Percentiles rank a stretch among this genome's conserved stretches.
These are phyloP conservation scores for Fusarium nodosum DNA, from an alignment of 2,329 filamentous ascomycete genomes.

Conservation along the genomic window DNA sequence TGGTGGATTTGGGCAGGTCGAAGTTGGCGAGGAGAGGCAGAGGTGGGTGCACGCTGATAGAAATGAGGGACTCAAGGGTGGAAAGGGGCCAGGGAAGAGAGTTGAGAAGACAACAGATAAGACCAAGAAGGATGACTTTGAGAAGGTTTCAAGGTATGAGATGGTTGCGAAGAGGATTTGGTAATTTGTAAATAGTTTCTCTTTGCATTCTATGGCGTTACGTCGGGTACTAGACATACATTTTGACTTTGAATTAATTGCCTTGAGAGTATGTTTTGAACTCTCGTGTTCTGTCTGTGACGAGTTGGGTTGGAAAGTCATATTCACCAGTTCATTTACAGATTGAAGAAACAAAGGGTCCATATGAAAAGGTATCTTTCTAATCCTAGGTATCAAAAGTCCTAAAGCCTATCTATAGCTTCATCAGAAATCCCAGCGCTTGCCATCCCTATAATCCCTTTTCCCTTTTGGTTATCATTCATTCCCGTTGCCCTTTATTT, in stretches of 20 bases:
- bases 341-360: neutral
- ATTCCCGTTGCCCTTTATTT: constrained; percentile 22
- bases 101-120: constrained; percentile 60
- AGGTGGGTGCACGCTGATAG: constrained; percentile 91
- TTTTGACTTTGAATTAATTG: neutral
- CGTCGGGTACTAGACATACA: neutral
- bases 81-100: constrained; percentile 67
- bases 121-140: constrained; percentile 66
- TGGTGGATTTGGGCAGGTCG: constrained; percentile 87
- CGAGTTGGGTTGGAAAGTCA: neutral
- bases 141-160: constrained; percentile 84
- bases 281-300: too few species aligned
- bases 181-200: constrained; percentile 61
- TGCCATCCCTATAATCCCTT: constrained; percentile 27
- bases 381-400: constrained; percentile 45
- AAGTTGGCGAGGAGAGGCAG: constrained; percentile 89
- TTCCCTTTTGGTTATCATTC: constrained; percentile 26
- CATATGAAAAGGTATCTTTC: constrained; percentile 44
- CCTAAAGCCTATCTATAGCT: constrained; percentile 21
- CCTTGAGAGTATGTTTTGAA: neutral
- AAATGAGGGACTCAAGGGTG: constrained; percentile 74
- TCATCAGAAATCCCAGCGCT: constrained; percentile 37
- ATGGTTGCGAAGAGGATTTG: constrained; percentile 98
- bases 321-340: neutral
- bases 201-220: constrained; percentile 29